Base-by-base conservation (phyloP, 148 eudicot genomes). In the Drosera capensis region DNA sequence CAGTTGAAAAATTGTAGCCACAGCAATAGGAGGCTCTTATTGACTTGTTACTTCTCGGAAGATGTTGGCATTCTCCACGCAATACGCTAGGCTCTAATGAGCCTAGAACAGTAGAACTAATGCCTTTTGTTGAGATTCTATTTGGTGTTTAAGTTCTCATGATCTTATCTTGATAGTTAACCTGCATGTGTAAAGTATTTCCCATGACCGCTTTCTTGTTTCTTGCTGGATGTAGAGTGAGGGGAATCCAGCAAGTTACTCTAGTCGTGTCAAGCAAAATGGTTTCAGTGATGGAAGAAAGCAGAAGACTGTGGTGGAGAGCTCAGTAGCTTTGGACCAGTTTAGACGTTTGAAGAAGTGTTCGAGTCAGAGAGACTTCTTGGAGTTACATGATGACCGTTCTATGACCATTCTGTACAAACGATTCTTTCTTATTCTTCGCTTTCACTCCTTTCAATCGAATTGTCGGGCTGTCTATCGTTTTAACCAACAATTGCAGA, bases 401-500 rank as follows among this genome's bases (percentile, higher is more conserved):
- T n/a, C n/a, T n/a, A n/a, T n/a, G n/a, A 65, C 43, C 84, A 80
- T 63, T 84, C 93, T 58, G 97, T 90, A 84, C 60, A 78, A 50
- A 14, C 25, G n/a, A n/a, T 65, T 3, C 47, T 8, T 13, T 28
- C 14, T 45, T 12, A 36, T 38, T 45, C 30, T n/a, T n/a, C n/a
- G n/a, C n/a, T n/a, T n/a, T n/a, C 39, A 47, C 44, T 34, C 30
- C 20, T 29, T 22, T 36, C 16, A 22, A 16, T 18, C 43, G 2
- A 23, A 7, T 36, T 23, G 14, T 38, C 14, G 14, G 35, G 40
- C 23, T 39, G 26, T 29, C 20, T 28, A 8, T 43, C 30, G 7
- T 18, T 52, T 8, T 37, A 17, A 39, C 43, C 14, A 39, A 13
- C 7, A 13, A 8, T 13, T 39, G 2, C 1, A 17, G 43, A 6